A percentile compares a stretch with the other conserved stretches of the same genome.
phyloP scores from a whole-genome alignment of 352 stramenopile species.

The Phytophthora sp. region DNA sequence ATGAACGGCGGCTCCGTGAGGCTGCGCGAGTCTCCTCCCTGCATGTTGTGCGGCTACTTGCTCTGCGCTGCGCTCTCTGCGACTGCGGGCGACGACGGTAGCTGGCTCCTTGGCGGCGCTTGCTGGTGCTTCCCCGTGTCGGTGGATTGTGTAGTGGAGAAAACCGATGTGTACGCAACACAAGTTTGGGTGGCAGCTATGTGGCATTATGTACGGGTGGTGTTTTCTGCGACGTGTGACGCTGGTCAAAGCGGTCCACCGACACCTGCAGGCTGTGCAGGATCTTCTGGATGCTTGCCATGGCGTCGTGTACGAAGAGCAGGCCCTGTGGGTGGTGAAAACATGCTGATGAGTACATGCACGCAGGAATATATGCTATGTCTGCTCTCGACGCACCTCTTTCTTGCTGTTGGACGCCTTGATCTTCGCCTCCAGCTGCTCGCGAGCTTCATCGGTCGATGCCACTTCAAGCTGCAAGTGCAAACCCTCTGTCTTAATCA shows the following conservation, averaged over 20 bases:
- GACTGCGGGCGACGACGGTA: neutral
- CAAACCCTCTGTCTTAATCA: slow-evolving; percentile 56
- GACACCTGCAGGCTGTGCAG: slow-evolving; percentile 45
- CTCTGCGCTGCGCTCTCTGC: slow-evolving; percentile 1
- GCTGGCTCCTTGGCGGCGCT: slow-evolving; percentile 12
- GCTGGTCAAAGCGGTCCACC: slow-evolving; percentile 44
- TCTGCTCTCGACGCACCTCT: slow-evolving; percentile 47
- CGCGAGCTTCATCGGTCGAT: slow-evolving; percentile 3
- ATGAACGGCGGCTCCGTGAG: slow-evolving; percentile 84
- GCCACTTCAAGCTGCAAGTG: slow-evolving; percentile 44
- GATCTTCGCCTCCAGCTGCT: slow-evolving; percentile 28
- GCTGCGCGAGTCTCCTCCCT: slow-evolving; percentile 62
- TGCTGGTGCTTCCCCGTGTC: slow-evolving; percentile 31
- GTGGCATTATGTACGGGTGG: slow-evolving; percentile 13
- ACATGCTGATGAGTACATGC: neutral
- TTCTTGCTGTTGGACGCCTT: slow-evolving; percentile 32
- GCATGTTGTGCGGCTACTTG: slow-evolving; percentile 25
- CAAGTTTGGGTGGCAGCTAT: slow-evolving; percentile 3
- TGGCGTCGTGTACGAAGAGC: slow-evolving; percentile 49
- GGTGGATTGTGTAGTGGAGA: slow-evolving; percentile 16
- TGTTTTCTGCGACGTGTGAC: slow-evolving; percentile 14
- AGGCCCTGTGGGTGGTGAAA: slow-evolving; percentile 27
- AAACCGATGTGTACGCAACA: slow-evolving; percentile 10
- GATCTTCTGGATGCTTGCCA: slow-evolving; percentile 56
- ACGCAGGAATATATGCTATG: too few relatives aligned